Conservation (phyloP, 1,284 basidiomycete species). For the Tilletia setariae region DNA sequence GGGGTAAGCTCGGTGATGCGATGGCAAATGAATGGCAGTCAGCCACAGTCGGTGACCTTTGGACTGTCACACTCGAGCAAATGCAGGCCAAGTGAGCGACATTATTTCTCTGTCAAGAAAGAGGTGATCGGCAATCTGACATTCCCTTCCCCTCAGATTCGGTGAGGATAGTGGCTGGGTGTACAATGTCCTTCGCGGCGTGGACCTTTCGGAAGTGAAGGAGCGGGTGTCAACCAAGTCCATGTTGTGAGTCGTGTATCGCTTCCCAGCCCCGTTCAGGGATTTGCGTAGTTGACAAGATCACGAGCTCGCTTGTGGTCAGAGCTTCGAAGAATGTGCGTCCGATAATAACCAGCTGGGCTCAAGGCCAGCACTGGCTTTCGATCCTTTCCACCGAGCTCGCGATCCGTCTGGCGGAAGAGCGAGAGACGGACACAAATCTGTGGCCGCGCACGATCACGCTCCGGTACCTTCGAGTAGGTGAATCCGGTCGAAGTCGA, state of each 20-base stretch:
- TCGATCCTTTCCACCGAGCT: slow-evolving; percentile 84
- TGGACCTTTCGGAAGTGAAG: slow-evolving; percentile 82
- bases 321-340: slow-evolving; percentile 45
- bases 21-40: slow-evolving; percentile 82
- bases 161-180: slow-evolving; percentile 73
- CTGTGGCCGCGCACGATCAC: slow-evolving; percentile 88
- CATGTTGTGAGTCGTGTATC: slow-evolving; percentile 28
- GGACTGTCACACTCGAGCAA: slow-evolving; percentile 63
- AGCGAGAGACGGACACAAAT: slow-evolving; percentile 68
- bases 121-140: no score
- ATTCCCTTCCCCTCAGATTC: slow-evolving; percentile 56
- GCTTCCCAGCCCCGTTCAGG: not conserved
- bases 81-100: slow-evolving; percentile 66
- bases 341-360: slow-evolving; percentile 33
- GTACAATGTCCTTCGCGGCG: slow-evolving; percentile 75
- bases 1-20: slow-evolving; percentile 87
- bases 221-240: slow-evolving; percentile 43
- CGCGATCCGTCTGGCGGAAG: slow-evolving; percentile 76
- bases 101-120: no score
- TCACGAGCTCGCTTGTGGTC: not conserved
- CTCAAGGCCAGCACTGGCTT: slow-evolving; percentile 72
- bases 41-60: slow-evolving; percentile 71
- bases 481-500: slow-evolving; percentile 69
- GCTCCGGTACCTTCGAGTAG: slow-evolving; percentile 58
- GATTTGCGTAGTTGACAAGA: no score